Evolutionary conservation across 768 basidiomycete genomes (phyloP).

Genomic region (Cytidiella melzeri): DNA sequence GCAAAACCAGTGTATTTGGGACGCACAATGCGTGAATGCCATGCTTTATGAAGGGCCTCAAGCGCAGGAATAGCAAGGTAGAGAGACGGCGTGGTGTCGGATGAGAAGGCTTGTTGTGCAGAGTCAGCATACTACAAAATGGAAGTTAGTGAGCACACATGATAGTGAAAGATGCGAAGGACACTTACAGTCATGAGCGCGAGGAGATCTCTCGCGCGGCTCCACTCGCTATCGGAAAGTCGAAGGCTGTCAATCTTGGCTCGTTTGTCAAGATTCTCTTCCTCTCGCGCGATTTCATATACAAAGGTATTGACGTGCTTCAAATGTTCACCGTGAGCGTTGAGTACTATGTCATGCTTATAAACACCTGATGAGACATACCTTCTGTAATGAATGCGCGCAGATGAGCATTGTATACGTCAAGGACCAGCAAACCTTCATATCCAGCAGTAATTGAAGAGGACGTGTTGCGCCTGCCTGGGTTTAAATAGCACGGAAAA

Average conservation of each 20-base stretch:
- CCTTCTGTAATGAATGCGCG: constrained; percentile 9
- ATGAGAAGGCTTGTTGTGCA: constrained; percentile 2
- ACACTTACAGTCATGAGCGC: too few species aligned
- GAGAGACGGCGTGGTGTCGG: neutral
- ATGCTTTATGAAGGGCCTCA: constrained; percentile 1
- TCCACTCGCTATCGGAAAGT: constrained; percentile 21
- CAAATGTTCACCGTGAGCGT: too few species aligned
- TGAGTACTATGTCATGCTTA: too few species aligned
- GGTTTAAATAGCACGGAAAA: constrained; percentile 17
- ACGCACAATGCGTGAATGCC: neutral
- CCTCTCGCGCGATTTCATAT: constrained; percentile 17
- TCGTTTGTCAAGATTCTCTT: constrained; percentile 14
- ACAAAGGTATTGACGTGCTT: constrained; percentile 22
- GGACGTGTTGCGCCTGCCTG: neutral
- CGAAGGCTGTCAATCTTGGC: constrained; percentile 14
- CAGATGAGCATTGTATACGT: constrained; percentile 25
- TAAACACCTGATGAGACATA: too few species aligned
- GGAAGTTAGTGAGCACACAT: neutral
- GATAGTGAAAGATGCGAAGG: neutral
- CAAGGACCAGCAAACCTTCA: constrained; percentile 29
- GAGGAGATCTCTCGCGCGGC: too few species aligned
- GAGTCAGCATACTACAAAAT: neutral
- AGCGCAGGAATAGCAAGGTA: constrained; percentile 5
- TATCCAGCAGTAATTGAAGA: constrained; percentile 23
- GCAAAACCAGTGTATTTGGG: neutral